phyloP scores from a whole-genome alignment of 2,329 filamentous ascomycete species.

The Monosporascus sp. region DNA sequence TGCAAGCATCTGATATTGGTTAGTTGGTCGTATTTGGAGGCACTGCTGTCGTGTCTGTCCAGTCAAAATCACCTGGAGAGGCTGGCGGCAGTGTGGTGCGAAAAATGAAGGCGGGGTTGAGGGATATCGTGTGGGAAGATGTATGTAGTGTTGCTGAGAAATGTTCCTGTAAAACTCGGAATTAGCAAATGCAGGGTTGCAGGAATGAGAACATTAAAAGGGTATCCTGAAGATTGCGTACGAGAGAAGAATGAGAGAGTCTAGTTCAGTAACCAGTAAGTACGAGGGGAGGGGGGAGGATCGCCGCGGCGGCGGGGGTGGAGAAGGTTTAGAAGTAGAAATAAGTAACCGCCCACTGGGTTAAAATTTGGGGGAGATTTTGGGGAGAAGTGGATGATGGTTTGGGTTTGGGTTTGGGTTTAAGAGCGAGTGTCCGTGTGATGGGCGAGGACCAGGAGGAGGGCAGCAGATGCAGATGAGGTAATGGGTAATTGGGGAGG shows the following conservation, averaged over 20 bases:
- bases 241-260: background rate
- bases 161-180: background rate
- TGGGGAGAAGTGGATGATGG: background rate
- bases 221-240: background rate
- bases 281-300: background rate
- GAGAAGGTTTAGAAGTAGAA: background rate
- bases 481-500: background rate
- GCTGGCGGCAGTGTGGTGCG: background rate
- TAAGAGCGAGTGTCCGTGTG: background rate
- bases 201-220: background rate
- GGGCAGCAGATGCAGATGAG: background rate
- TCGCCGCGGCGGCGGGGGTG: background rate
- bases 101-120: constrained; percentile 1
- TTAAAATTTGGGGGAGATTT: background rate
- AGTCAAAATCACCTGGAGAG: background rate
- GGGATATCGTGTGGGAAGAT: background rate
- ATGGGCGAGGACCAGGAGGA: background rate
- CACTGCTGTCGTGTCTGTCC: background rate
- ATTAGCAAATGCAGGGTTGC: background rate
- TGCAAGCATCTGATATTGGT: background rate
- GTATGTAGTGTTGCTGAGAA: background rate
- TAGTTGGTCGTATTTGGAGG: background rate
- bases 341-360: background rate
- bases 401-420: background rate
- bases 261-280: background rate